Conservation (phyloP, 108 stramenopile genomes). For the Skeletonema costatum region DNA sequence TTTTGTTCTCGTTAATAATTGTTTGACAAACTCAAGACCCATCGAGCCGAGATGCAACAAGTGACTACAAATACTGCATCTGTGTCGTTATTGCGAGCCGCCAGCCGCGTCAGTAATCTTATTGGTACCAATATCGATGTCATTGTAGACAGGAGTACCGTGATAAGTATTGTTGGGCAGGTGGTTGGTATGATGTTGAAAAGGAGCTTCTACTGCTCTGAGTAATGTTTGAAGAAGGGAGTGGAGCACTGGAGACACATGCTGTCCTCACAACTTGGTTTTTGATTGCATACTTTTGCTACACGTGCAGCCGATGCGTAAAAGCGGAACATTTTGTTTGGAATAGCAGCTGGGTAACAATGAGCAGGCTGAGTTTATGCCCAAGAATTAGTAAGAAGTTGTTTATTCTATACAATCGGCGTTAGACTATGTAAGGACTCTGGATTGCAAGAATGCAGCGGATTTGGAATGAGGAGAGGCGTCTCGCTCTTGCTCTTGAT, state of each 20-base stretch:
- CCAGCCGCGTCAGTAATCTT: constrained; percentile 16
- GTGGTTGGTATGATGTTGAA: constrained; percentile 41
- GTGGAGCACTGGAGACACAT: background rate
- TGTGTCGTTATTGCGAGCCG: constrained; percentile 34
- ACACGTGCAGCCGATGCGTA: background rate
- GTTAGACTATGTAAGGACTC: too few species aligned
- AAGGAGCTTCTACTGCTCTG: background rate
- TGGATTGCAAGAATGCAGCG: too few species aligned
- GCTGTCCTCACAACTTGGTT: background rate
- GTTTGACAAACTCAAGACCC: constrained; percentile 46
- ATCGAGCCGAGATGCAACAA: constrained; percentile 45
- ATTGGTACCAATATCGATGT: constrained; percentile 16
- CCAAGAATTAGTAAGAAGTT: too few species aligned
- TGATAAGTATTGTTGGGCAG: constrained; percentile 33
- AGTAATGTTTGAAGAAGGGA: background rate
- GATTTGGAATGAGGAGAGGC: too few species aligned
- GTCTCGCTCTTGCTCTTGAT: too few species aligned
- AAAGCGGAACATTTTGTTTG: background rate
- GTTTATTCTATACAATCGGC: too few species aligned
- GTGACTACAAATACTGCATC: constrained; percentile 52
- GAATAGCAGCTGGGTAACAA: too few species aligned
- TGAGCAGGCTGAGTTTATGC: too few species aligned
- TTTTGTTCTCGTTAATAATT: constrained; percentile 28
- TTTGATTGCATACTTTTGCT: background rate
- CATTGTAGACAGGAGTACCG: constrained; percentile 31